A percentile compares a stretch with the other conserved stretches of the same genome.
Evolutionary conservation across 2,329 filamentous ascomycete species (phyloP).

Genomic region (Cladophialophora immunda): DNA sequence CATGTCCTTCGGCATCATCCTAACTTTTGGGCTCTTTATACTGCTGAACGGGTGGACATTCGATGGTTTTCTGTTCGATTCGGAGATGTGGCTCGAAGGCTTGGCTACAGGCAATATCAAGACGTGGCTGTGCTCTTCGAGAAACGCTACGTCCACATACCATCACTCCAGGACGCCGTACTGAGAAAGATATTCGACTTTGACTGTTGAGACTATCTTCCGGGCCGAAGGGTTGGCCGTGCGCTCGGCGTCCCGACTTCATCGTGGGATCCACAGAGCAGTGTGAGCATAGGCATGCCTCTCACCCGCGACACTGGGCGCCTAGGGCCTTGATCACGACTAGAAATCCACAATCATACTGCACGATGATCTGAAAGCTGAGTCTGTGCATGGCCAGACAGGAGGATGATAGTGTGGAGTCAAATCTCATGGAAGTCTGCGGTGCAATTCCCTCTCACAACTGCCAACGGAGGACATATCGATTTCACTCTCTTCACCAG

Average conservation of each 20-base stretch:
- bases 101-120: conserved; percentile 5
- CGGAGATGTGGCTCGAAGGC: conserved; percentile 3
- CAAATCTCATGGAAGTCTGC: not conserved
- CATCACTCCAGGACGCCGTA: conserved; percentile 6
- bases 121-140: not conserved
- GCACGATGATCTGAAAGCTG: not conserved
- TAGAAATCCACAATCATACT: not conserved
- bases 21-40: not conserved
- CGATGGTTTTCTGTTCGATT: conserved; percentile 18
- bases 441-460: not conserved
- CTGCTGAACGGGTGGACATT: conserved; percentile 11
- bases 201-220: not conserved
- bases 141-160: conserved; percentile 8
- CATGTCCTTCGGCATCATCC: conserved; percentile 3
- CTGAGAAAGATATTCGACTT: conserved; percentile 10
- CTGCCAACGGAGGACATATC: not conserved
- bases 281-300: not conserved
- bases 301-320: not conserved
- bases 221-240: not conserved
- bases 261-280: not conserved
- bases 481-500: not conserved
- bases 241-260: not conserved
- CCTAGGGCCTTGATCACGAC: not conserved
- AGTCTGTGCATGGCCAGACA: not conserved
- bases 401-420: not conserved